Evolutionary conservation across 1,284 basidiomycete genomes (phyloP).

Genomic region (Melampsora larici-populina): DNA sequence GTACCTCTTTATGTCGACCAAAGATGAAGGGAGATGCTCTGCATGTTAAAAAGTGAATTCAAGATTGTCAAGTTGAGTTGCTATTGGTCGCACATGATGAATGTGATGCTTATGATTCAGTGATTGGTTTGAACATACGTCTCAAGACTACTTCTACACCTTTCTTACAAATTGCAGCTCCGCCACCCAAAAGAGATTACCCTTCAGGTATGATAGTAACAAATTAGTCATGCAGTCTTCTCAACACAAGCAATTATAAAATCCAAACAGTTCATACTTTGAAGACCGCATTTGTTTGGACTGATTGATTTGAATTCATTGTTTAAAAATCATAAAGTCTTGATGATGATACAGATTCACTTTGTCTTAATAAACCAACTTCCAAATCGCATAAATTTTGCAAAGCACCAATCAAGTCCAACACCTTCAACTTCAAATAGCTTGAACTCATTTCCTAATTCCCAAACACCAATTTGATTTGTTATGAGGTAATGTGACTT

Average conservation of each 20-base stretch:
- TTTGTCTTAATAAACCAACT: too few relatives aligned
- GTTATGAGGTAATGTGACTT: too few relatives aligned
- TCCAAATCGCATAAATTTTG: too few relatives aligned
- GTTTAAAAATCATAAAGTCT: too few relatives aligned
- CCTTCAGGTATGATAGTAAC: conserved; percentile 4
- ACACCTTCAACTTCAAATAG: too few relatives aligned
- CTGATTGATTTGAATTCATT: too few relatives aligned
- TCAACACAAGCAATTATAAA: not conserved
- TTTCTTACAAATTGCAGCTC: conserved; percentile 75
- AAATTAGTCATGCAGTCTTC: not conserved
- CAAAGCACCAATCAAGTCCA: too few relatives aligned
- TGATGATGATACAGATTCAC: too few relatives aligned
- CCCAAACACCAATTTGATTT: too few relatives aligned
- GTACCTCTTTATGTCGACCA: conserved; percentile 64
- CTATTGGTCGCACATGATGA: too few relatives aligned
- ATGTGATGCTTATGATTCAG: conserved; percentile 63
- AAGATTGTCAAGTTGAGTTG: too few relatives aligned
- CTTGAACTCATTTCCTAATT: too few relatives aligned
- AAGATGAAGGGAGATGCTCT: conserved; percentile 49
- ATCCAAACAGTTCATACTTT: not conserved
- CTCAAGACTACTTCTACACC: conserved; percentile 77
- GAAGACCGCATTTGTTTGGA: conserved; percentile 1
- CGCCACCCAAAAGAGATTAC: conserved; percentile 69
- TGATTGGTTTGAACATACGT: conserved; percentile 41
- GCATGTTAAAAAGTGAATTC: conserved; percentile 51